Evolutionary conservation across 371 early-diverging fungal genomes (phyloP), one percentile per base, ranked within the genome.

Genomic region (Fennellomyces sp.): DNA sequence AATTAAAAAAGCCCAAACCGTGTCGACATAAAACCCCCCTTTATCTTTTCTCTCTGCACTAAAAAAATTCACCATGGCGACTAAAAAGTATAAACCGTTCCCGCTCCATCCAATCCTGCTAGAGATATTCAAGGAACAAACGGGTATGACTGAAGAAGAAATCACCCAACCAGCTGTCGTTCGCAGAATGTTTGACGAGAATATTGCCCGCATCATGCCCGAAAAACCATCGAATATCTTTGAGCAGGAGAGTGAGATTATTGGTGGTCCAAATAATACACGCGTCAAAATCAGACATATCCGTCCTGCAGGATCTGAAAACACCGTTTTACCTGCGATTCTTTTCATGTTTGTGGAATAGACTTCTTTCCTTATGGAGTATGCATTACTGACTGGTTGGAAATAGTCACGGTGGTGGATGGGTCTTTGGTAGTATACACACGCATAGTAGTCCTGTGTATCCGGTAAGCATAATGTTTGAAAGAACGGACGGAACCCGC

Each of bases 371-470:
- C 30, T 5, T 15, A 29, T 26, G n/a, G 3, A 3, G 3, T 8
- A 2, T 21, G 11, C 0, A 26, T 26, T 6, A 19, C 13, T 39
- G 13, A 39, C 17, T 5, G 13, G 1, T 21, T n/a, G 12, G 15
- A n/a, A 17, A 8, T 15, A 62, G 62, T 11, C 62, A 62, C n/a
- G 62, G 62, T 5, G 62, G 62, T 30, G 62, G 62, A 31, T 62
- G 62, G 62, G 39, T 56, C 2, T 49, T 62, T 21, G 62, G 62
- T 17, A 45, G 53, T 23, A 21, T 52, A 15, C 31, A 38, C 23
- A 62, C 62, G 2, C 56, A 62, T 28, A 38, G 56, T 10, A 26
- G 27, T 49, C 23, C 51, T 7, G 45, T 39, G 4, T 39, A 39
- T n/a, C 38, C 30, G 49, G 62, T 56, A 55, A 30, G 25, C 17